Percentiles rank a stretch among this genome's conserved stretches.
Conservation (phyloP, 2,329 filamentous ascomycete species). For the Fusarium verticillioides region DNA sequence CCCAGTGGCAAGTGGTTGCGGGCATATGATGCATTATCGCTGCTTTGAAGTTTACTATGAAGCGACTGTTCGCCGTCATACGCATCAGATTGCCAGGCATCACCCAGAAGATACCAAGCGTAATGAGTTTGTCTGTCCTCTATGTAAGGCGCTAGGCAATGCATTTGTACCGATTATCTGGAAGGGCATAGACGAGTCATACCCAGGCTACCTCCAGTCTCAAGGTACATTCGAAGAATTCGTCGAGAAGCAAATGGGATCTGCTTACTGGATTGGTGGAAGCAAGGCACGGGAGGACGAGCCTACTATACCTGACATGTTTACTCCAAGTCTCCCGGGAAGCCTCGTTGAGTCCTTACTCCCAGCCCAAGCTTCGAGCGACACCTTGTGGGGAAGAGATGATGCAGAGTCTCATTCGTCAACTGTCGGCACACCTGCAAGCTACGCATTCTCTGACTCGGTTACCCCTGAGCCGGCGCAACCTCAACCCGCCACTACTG, state of each 20-base stretch:
- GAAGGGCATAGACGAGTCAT: constrained; percentile 89
- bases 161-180: constrained; percentile 94
- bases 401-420: constrained; percentile 50
- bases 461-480: constrained; percentile 41
- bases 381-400: constrained; percentile 55
- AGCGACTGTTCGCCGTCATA: constrained; percentile 84
- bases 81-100: constrained; percentile 91
- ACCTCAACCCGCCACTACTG: constrained; percentile 16
- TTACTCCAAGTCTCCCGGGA: constrained; percentile 53
- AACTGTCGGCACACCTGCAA: constrained; percentile 54
- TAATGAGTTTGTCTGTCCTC: constrained; percentile 94
- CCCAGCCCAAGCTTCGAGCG: constrained; percentile 50
- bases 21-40: constrained; percentile 97
- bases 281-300: constrained; percentile 52
- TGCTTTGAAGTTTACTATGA: constrained; percentile 94
- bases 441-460: constrained; percentile 55
- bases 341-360: constrained; percentile 53
- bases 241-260: constrained; percentile 68
- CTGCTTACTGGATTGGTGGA: constrained; percentile 55
- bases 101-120: constrained; percentile 84
- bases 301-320: constrained; percentile 45
- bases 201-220: constrained; percentile 76
- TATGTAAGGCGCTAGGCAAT: constrained; percentile 97
- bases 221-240: constrained; percentile 73
- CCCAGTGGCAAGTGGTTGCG: constrained; percentile 89